Conservation (phyloP, 345 rosid species). For the Gossypium australe region DNA sequence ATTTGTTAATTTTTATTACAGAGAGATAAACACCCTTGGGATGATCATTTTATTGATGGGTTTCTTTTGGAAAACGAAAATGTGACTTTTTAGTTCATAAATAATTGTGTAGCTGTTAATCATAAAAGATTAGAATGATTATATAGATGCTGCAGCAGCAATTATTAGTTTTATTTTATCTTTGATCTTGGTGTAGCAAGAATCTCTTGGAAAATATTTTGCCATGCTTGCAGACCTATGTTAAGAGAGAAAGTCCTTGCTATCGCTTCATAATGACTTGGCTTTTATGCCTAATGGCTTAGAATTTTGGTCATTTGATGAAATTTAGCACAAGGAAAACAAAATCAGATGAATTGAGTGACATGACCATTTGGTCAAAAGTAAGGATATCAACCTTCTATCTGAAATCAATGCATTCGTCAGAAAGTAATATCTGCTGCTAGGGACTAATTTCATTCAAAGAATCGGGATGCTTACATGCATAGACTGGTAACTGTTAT, state of each 20-base stretch:
- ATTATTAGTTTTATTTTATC: background rate
- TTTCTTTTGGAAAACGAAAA: background rate
- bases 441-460: background rate
- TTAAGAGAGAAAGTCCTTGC: background rate
- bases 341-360: background rate
- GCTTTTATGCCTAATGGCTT: background rate
- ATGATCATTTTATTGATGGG: background rate
- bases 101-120: background rate
- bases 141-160: background rate
- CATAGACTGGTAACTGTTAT: background rate
- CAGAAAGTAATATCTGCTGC: background rate
- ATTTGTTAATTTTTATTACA: background rate
- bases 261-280: background rate
- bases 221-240: background rate
- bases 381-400: background rate
- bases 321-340: background rate
- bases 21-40: background rate
- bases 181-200: slow-evolving; percentile 1
- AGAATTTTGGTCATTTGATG: background rate
- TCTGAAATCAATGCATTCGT: background rate
- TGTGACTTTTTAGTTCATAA: background rate
- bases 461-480: background rate
- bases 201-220: background rate
- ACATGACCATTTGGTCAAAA: slow-evolving; percentile 7
- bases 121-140: background rate